Percentiles rank a stretch among this genome's conserved stretches.
Evolutionary conservation across 441 rosid species (phyloP).

Genomic region (Adansonia madagascariensis): DNA sequence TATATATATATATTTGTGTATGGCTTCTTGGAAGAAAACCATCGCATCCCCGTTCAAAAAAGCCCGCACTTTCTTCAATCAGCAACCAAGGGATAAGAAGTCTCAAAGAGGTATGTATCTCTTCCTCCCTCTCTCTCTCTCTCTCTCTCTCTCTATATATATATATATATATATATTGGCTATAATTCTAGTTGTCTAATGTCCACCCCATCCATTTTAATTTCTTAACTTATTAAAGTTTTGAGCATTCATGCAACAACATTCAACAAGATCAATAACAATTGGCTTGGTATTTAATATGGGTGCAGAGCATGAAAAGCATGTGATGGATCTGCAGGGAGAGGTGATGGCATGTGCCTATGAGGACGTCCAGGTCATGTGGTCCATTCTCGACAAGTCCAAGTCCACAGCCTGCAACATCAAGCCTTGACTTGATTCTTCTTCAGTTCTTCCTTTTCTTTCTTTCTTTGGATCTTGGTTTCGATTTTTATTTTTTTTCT

Average conservation of each 20-base stretch:
- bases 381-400: conserved; percentile 95
- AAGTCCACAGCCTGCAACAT: conserved; percentile 55
- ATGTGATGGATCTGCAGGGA: conserved; percentile 72
- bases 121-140: background rate
- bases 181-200: background rate
- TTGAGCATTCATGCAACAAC: too few relatives aligned
- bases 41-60: conserved; percentile 76
- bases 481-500: background rate
- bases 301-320: conserved; percentile 54
- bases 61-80: conserved; percentile 80
- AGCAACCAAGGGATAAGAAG: conserved; percentile 53
- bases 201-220: background rate
- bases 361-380: conserved; percentile 93
- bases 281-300: background rate
- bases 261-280: too few relatives aligned
- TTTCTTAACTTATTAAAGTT: too few relatives aligned
- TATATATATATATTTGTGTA: conserved; percentile 26
- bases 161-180: background rate
- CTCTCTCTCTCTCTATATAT: background rate
- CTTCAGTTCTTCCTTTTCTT: too few relatives aligned
- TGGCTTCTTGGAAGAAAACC: conserved; percentile 92
- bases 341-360: conserved; percentile 94
- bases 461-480: background rate
- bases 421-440: conserved; percentile 36
- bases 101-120: conserved; percentile 38